These are phyloP conservation scores for Aethionema arabicum DNA, from an alignment of 345 rosid genomes.

Conservation along the genomic window DNA sequence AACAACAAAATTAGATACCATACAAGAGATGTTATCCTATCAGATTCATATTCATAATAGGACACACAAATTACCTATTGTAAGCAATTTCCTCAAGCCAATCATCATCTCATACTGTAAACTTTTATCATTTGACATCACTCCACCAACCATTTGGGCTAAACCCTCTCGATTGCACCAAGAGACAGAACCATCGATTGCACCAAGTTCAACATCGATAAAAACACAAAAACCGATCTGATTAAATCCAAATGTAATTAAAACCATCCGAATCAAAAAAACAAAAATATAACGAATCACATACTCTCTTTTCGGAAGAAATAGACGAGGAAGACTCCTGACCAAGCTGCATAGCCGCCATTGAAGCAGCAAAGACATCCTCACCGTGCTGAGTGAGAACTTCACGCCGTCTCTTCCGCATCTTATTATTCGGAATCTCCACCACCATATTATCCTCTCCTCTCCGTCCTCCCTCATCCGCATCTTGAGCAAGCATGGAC, in stretches of 20 bases:
- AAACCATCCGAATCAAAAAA: neutral
- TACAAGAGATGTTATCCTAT: neutral
- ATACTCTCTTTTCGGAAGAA: neutral
- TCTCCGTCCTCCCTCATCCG: conserved; percentile 65
- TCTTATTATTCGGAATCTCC: conserved; percentile 58
- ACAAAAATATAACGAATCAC: neutral
- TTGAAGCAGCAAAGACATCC: neutral
- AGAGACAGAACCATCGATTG: neutral
- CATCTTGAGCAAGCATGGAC: conserved; percentile 61
- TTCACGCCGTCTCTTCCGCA: conserved; percentile 65
- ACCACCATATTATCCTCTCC: conserved; percentile 68
- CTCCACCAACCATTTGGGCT: conserved; percentile 53
- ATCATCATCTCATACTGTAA: no score
- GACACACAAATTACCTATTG: conserved; percentile 43
- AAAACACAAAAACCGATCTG: no score
- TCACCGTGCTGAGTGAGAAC: conserved; percentile 31
- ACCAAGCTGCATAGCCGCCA: conserved; percentile 30
- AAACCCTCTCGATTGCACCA: conserved; percentile 59
- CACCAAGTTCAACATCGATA: neutral
- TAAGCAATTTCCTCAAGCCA: conserved; percentile 45
- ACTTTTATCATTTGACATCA: no score
- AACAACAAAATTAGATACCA: neutral
- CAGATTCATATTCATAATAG: neutral
- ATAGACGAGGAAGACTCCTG: conserved; percentile 36
- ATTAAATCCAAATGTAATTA: neutral